phyloP scores from a whole-genome alignment of 345 rosid genomes.

The Citrus inodora region DNA sequence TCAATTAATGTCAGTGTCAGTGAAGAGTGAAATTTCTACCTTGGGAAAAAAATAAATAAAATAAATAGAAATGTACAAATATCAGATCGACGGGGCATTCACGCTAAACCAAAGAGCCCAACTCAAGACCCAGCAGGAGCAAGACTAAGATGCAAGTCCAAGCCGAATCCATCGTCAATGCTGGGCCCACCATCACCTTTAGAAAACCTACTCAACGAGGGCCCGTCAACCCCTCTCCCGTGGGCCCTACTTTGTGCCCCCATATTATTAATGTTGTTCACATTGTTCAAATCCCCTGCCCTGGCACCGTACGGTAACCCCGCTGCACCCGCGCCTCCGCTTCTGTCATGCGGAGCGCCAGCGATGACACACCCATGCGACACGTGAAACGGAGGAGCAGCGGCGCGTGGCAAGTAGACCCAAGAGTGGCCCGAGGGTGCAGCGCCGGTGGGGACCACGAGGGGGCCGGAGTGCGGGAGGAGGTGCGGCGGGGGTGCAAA shows the following conservation, averaged over 20 bases:
- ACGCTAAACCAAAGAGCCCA: neutral
- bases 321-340: conserved; percentile 32
- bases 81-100: neutral
- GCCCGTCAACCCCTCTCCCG: conserved; percentile 39
- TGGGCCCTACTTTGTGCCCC: conserved; percentile 30
- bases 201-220: conserved; percentile 66
- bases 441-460: conserved; percentile 34
- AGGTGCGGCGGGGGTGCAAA: conserved; percentile 85
- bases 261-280: conserved; percentile 1
- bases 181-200: conserved; percentile 62
- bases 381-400: conserved; percentile 65
- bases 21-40: neutral
- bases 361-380: conserved; percentile 70
- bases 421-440: conserved; percentile 49
- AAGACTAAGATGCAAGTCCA: conserved; percentile 92
- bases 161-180: conserved; percentile 70
- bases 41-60: conserved; percentile 38
- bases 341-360: neutral
- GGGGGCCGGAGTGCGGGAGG: conserved; percentile 41
- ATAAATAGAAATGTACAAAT: conserved; percentile 43
- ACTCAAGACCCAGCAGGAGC: conserved; percentile 77
- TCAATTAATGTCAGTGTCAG: neutral
- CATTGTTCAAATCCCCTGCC: conserved; percentile 29
- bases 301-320: conserved; percentile 44
- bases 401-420: conserved; percentile 80